These are phyloP conservation scores for Kodamaea alishanica DNA, from an alignment of 1,139 yeast species.

Conservation along the genomic window DNA sequence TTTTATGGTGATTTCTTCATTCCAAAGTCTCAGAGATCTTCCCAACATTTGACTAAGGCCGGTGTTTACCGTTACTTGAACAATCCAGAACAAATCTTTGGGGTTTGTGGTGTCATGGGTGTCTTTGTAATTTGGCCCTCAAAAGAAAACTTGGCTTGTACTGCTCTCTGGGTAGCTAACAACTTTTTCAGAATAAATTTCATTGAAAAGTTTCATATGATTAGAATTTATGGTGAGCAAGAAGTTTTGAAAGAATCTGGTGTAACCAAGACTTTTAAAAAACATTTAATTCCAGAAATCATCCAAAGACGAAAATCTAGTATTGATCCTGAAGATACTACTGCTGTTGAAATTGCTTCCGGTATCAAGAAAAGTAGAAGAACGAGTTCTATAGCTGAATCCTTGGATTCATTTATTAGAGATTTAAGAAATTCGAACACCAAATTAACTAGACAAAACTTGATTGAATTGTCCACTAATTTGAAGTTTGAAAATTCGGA, in stretches of 20 bases:
- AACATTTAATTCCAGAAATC: constrained; percentile 43
- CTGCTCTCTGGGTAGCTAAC: constrained; percentile 65
- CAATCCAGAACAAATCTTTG: constrained; percentile 80
- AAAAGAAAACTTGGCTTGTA: constrained; percentile 50
- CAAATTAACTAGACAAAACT: constrained; percentile 35
- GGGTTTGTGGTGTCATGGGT: constrained; percentile 85
- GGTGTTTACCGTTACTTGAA: constrained; percentile 84
- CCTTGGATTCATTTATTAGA: constrained; percentile 39
- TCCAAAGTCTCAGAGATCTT: constrained; percentile 43
- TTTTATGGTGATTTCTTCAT: constrained; percentile 85
- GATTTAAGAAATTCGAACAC: constrained; percentile 35
- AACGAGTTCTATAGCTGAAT: constrained; percentile 31
- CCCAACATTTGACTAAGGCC: constrained; percentile 58
- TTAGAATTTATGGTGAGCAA: constrained; percentile 68
- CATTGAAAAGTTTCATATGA: constrained; percentile 79
- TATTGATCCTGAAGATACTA: constrained; percentile 11
- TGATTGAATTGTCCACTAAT: constrained; percentile 40
- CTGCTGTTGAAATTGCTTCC: too few relatives aligned
- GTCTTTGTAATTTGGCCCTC: constrained; percentile 62
- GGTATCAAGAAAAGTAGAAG: constrained; percentile 18
- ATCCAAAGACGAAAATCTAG: constrained; percentile 30
- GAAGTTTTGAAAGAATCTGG: constrained; percentile 59
- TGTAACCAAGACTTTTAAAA: constrained; percentile 62
- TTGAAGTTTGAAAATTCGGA: constrained; percentile 39
- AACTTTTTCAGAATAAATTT: constrained; percentile 67